Evolutionary conservation across 345 rosid species (phyloP).

Genomic region (Alliaria petiolata): DNA sequence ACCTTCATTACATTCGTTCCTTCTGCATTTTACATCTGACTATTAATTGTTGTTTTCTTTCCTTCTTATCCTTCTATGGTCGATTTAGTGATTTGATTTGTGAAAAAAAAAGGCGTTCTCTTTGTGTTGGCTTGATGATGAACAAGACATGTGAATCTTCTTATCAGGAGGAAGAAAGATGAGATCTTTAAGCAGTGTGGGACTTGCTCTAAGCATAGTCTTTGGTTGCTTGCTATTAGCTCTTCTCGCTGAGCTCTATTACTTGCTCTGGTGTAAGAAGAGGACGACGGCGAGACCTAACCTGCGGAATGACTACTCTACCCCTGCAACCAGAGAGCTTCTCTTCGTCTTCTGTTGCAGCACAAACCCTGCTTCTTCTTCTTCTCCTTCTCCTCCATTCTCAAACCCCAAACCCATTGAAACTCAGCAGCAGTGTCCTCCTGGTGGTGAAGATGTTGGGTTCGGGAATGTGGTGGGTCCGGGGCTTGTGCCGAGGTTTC

Average conservation of each 20-base stretch:
- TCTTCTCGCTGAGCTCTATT: conserved; percentile 79
- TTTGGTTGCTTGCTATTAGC: conserved; percentile 83
- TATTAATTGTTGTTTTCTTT: neutral
- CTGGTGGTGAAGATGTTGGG: neutral
- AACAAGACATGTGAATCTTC: conserved; percentile 21
- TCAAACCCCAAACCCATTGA: conserved; percentile 34
- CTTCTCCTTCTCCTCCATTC: conserved; percentile 16
- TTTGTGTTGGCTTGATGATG: neutral
- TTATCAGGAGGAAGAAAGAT: conserved; percentile 37
- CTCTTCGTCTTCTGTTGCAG: conserved; percentile 71
- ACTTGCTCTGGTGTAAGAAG: conserved; percentile 91
- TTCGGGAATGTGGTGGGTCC: conserved; percentile 37
- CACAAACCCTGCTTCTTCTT: conserved; percentile 27
- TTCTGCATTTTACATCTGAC: conserved; percentile 10
- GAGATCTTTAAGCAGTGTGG: conserved; percentile 90
- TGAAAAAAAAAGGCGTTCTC: neutral
- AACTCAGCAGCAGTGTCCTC: conserved; percentile 34
- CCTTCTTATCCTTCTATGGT: neutral
- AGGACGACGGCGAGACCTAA: conserved; percentile 44
- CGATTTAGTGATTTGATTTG: neutral
- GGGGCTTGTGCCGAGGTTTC: conserved; percentile 67
- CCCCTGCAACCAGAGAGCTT: conserved; percentile 67
- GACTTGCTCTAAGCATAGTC: conserved; percentile 86
- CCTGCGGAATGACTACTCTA: conserved; percentile 45
- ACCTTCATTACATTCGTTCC: neutral